Evolutionary conservation across 1,284 basidiomycete species (phyloP), one percentile per base, ranked within the genome.

Genomic region (Ustilago xerochloae): DNA sequence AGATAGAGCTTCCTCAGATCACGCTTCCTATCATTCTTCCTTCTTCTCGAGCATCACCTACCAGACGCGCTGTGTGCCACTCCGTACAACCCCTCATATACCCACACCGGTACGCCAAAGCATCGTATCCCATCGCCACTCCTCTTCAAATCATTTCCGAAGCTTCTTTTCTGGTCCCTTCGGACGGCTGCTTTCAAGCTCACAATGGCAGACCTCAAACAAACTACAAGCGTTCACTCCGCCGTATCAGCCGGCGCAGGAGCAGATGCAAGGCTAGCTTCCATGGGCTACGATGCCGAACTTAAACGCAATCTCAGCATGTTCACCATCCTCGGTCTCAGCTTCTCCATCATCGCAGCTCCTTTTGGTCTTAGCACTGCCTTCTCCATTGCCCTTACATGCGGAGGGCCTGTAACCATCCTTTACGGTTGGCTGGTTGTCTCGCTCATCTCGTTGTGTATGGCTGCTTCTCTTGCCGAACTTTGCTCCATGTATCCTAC

Each of bases 401-500:
- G 86, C 65, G 87, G 86, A 12, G 73, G 75, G 3, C 64, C 59
- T 18, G 66, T 86, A 41, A 86, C 85, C 3, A 84, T 86, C 66
- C 85, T 87, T 20, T 87, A 76, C 52, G 80, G 80, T 30, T 87
- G 87, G 86, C 79, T 86, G 18, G 81, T 87, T 43, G 86, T 87
- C 5, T 86, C 85, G 9, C 59, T 85, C 47, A 85, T 87, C 41
- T 86, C 86, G n/a, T 58, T 86, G 48, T 83, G 82, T 39, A 87
- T 87, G 41, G 85, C 86, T 2, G 80, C 85, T 0, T 85, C 84
- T 57, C 77, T 87, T 7, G 87, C 85, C 1, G 87, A 87, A 62
- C 86, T 87, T 39, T 87, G 86, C 63, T 86, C 85, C 7, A 85
- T 86, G 26, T 87, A 84, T 41, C 87, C 87, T 0, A 86, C 86